phyloP scores from a whole-genome alignment of 2,329 filamentous ascomycete species.

The Ceratocystis eucalypticola region DNA sequence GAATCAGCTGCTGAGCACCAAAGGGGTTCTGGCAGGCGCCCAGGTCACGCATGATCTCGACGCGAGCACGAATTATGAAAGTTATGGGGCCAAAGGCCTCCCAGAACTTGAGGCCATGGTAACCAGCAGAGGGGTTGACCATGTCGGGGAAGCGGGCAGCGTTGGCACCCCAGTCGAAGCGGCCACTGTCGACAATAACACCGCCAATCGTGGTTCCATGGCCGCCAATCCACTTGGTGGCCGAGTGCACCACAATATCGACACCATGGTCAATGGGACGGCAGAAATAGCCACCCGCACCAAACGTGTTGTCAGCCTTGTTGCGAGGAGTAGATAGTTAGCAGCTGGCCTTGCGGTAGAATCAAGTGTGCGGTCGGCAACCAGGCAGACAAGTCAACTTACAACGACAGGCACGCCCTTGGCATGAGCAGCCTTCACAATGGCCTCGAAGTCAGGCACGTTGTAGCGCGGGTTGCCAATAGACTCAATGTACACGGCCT shows the following conservation, averaged over 20 bases:
- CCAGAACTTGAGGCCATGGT: constrained; percentile 89
- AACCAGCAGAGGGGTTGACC: constrained; percentile 73
- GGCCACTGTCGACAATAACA: constrained; percentile 74
- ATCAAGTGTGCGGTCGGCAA: neutral
- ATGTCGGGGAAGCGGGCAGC: constrained; percentile 82
- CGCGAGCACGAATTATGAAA: constrained; percentile 73
- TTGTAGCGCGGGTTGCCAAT: constrained; percentile 94
- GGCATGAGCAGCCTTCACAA: constrained; percentile 63
- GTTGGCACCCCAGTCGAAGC: constrained; percentile 86
- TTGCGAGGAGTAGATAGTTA: constrained; percentile 1
- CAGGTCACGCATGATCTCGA: constrained; percentile 81
- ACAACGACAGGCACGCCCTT: constrained; percentile 53
- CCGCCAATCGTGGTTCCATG: constrained; percentile 88
- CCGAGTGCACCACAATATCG: constrained; percentile 87
- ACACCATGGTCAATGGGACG: constrained; percentile 81
- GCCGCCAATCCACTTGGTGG: constrained; percentile 94
- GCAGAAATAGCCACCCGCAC: constrained; percentile 78
- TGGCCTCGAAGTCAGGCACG: constrained; percentile 77
- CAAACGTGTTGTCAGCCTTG: constrained; percentile 87
- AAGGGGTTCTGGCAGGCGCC: constrained; percentile 78
- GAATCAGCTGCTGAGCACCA: constrained; percentile 77
- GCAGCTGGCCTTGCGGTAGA: neutral
- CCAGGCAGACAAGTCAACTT: constrained; percentile 23
- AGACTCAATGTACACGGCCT: constrained; percentile 81
- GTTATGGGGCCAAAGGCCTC: constrained; percentile 75